Conservation (phyloP, 257 asterid species). For the Penstemon barbatus region DNA sequence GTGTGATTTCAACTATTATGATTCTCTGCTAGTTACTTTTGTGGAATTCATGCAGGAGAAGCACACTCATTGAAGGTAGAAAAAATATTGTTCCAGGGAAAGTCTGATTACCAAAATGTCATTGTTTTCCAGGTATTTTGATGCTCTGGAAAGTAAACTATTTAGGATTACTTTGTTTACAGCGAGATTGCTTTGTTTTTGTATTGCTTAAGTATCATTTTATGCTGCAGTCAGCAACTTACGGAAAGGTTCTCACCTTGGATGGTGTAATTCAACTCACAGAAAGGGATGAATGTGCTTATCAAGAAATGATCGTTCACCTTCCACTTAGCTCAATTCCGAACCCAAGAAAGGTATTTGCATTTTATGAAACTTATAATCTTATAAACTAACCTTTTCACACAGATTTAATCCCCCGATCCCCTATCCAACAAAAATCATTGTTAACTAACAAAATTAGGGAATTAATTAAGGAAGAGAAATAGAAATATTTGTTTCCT, state of each 20-base stretch:
- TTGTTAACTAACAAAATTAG: neutral
- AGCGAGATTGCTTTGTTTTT: neutral
- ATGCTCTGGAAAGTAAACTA: conserved; percentile 15
- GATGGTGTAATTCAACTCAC: conserved; percentile 98
- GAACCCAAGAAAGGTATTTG: conserved; percentile 78
- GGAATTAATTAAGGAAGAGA: neutral
- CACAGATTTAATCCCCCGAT: neutral
- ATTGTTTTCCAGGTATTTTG: conserved; percentile 80
- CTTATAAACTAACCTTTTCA: no score
- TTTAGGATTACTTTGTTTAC: neutral
- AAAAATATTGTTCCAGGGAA: conserved; percentile 76
- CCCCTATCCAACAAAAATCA: neutral
- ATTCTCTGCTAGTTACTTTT: neutral
- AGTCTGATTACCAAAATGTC: conserved; percentile 91
- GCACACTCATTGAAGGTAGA: conserved; percentile 97
- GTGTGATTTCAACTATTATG: neutral
- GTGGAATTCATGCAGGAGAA: conserved; percentile 69
- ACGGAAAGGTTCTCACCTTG: conserved; percentile 95
- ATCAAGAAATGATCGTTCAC: conserved; percentile 96
- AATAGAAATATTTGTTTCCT: neutral
- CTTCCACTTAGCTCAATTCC: conserved; percentile 94
- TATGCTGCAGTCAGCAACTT: conserved; percentile 75
- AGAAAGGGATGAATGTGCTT: conserved; percentile 99
- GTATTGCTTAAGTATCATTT: conserved; percentile 19
- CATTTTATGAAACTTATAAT: neutral